phyloP scores from a whole-genome alignment of 495 filamentous ascomycete species.

The Aspergillus homomorphus region DNA sequence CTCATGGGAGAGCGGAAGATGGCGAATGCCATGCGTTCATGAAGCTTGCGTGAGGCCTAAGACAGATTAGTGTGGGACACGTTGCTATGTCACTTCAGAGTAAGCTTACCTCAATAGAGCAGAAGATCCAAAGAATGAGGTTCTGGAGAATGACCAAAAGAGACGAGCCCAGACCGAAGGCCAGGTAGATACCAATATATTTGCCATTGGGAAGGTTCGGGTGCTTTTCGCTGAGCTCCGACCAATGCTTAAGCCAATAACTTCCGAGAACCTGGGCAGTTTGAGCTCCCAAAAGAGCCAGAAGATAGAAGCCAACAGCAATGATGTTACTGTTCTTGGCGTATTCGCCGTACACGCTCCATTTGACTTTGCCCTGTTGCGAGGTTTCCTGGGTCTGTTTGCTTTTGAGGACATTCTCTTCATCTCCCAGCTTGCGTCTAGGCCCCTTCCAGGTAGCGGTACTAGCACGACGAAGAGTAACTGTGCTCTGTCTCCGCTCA shows the following conservation, averaged over 20 bases:
- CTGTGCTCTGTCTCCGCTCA: constrained; percentile 62
- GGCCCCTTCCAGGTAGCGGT: constrained; percentile 86
- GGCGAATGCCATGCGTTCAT: constrained; percentile 96
- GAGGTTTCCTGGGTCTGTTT: constrained; percentile 81
- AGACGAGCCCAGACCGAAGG: constrained; percentile 86
- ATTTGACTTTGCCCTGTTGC: constrained; percentile 96
- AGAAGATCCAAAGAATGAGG: constrained; percentile 97
- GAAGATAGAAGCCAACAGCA: constrained; percentile 78
- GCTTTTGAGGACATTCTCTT: constrained; percentile 74
- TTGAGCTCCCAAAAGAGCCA: constrained; percentile 75
- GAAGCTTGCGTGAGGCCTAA: constrained; percentile 84
- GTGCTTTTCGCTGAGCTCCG: constrained; percentile 67
- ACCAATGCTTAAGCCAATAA: constrained; percentile 92
- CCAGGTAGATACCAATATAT: constrained; percentile 93
- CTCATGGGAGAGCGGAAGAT: constrained; percentile 98
- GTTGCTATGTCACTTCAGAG: constrained; percentile 11
- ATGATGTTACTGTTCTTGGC: constrained; percentile 87
- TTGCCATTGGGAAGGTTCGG: constrained; percentile 74
- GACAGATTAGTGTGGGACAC: background rate
- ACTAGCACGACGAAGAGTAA: constrained; percentile 83
- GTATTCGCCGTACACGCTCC: constrained; percentile 85
- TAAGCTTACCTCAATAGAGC: constrained; percentile 82
- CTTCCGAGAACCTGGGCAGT: constrained; percentile 76
- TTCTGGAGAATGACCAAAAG: constrained; percentile 86
- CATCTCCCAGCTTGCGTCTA: constrained; percentile 76